phyloP scores from a whole-genome alignment of 495 filamentous ascomycete species.

The Cladorrhinum samala region DNA sequence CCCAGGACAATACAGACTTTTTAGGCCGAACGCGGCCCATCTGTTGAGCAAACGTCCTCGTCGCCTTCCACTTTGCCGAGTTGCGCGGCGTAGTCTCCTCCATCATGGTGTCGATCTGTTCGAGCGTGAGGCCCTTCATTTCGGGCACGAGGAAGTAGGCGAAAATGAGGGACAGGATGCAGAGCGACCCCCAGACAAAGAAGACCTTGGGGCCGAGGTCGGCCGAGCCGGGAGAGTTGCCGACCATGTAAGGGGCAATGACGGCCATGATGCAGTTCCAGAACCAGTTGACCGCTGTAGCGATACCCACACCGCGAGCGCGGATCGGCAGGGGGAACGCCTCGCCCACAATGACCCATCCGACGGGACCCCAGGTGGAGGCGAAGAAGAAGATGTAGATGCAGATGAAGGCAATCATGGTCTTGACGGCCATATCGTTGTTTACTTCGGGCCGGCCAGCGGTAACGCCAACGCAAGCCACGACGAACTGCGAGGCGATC shows the following conservation, averaged over 20 bases:
- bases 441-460: constrained; percentile 35
- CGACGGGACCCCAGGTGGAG: constrained; percentile 67
- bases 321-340: constrained; percentile 81
- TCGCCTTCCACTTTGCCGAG: constrained; percentile 61
- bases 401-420: constrained; percentile 68
- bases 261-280: constrained; percentile 72
- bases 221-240: constrained; percentile 56
- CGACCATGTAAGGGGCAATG: constrained; percentile 73
- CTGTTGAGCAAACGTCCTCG: constrained; percentile 57
- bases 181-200: constrained; percentile 70
- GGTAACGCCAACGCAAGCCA: constrained; percentile 64
- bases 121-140: constrained; percentile 80
- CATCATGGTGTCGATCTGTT: constrained; percentile 85
- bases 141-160: constrained; percentile 76
- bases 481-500: constrained; percentile 75
- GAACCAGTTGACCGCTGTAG: constrained; percentile 81
- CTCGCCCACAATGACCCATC: constrained; percentile 81
- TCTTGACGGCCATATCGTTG: constrained; percentile 56
- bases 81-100: constrained; percentile 65
- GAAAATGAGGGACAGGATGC: constrained; percentile 56
- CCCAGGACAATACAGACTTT: not conserved
- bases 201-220: constrained; percentile 68
- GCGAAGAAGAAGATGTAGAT: constrained; percentile 84
- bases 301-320: constrained; percentile 69
- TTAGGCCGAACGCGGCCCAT: constrained; percentile 21